Percentiles rank a stretch among this genome's conserved stretches.
phyloP scores from a whole-genome alignment of 2,329 filamentous ascomycete genomes.

The Diaporthe citrichinensis region DNA sequence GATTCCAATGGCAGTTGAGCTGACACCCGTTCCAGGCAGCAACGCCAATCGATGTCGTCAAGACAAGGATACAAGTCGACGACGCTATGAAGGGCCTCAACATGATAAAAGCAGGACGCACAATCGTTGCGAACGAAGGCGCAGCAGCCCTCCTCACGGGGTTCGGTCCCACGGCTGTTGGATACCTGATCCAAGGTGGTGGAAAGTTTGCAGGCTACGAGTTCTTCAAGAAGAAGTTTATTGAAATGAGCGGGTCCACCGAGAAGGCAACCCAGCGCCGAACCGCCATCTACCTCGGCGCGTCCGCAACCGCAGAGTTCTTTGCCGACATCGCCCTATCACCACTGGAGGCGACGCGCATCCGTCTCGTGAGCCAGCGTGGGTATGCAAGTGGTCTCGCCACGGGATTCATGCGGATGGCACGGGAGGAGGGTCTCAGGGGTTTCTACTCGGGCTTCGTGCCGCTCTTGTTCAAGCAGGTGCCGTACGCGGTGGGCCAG shows the following conservation, averaged over 20 bases:
- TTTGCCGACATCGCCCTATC: constrained; percentile 87
- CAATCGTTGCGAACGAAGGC: constrained; percentile 85
- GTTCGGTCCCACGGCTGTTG: constrained; percentile 86
- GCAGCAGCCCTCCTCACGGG: constrained; percentile 85
- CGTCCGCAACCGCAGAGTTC: constrained; percentile 78
- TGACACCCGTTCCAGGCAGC: constrained; percentile 56
- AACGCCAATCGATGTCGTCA: constrained; percentile 78
- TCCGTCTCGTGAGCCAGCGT: constrained; percentile 85
- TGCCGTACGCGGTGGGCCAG: constrained; percentile 94
- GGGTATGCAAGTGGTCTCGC: constrained; percentile 81
- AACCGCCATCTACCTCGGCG: constrained; percentile 78
- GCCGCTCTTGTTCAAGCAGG: constrained; percentile 88
- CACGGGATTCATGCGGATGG: constrained; percentile 81
- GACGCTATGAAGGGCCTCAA: constrained; percentile 87
- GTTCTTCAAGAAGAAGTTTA: constrained; percentile 92
- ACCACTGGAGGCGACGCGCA: constrained; percentile 87
- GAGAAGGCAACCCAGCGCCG: constrained; percentile 60
- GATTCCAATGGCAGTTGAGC: background rate
- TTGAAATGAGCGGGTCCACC: constrained; percentile 74
- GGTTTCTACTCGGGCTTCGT: constrained; percentile 95
- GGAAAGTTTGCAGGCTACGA: constrained; percentile 95
- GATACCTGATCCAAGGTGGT: constrained; percentile 91
- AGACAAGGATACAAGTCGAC: constrained; percentile 93
- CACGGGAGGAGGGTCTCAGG: constrained; percentile 80
- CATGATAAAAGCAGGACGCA: constrained; percentile 82